Base-by-base conservation (phyloP, 2,329 filamentous ascomycete genomes). In the Aspergillus sojae region DNA sequence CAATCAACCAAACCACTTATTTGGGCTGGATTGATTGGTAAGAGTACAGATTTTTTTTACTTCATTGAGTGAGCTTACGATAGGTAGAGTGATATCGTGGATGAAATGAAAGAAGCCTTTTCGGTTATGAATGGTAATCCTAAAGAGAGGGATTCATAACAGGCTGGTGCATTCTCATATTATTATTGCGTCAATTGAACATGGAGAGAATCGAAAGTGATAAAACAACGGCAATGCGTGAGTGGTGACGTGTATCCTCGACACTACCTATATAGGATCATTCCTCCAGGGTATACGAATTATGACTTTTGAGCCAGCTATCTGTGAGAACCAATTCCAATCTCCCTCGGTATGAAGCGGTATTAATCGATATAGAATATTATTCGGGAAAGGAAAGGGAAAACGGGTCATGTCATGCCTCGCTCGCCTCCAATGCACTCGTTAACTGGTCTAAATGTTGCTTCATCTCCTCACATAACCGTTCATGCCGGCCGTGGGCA, bases 401-500 rank as follows among this genome's bases (percentile, higher is more conserved):
- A 12, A 21, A 23, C 30, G 12, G 10, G 32, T 34, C 23, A 50
- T 36, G 23, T 41, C 43, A 61, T 21, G 34, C 14, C 12, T 50
- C 32, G 12, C 32, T 46, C 9, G 52, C 53, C 43, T 60, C 61
- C 26, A 67, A 46, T 1, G 53, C 58, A 3, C 53, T 56, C 32
- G 60, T 45, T 58, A 67, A 62, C 11, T 45, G 50, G n/a, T 65
- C 61, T 26, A 67, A 12, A 10, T 63, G 58, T 14, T 48, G 52
- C 34, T 59, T 59, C 65, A 66, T 66, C 53, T 62, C 64, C 59
- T 62, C 64, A 21, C 61, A 66, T 2, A 67, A 52, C 14, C 30
- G 34, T 45, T 67, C 65, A 26, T 66, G 58, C 5, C 63, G 48
- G n/a, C 63, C 65, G 5, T 11, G 32, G 19, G 26, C 50, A 28